Base-by-base conservation (phyloP, 495 filamentous ascomycete genomes). In the Aspergillus kassunensis region DNA sequence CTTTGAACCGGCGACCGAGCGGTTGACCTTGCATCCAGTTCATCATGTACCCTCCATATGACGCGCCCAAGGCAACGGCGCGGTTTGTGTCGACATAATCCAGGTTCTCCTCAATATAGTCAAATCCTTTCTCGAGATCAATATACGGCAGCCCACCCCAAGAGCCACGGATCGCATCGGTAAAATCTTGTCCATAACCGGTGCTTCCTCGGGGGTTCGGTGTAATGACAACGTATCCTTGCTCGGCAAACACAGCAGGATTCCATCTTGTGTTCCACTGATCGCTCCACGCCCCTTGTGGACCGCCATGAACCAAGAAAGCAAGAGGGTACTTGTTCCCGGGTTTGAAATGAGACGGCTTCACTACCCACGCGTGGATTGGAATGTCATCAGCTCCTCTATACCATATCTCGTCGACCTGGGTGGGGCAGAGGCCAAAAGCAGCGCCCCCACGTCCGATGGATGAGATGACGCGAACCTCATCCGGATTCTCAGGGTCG, bases 261-360 rank as follows among this genome's bases (percentile, higher is more conserved):
- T 97, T 97, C 91, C 91, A 96, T 13, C 91, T 76, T 1, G 88
- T 95, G 53, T 80, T 86, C 91, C 91, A 96, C 24, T 80, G 70
- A 61, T 95, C 88, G 6, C 75, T 78, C 89, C 90, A 95, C 1
- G 88, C 84, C 6, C 87, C 86, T 62, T 96, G 90, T 0, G 91
- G 91, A 0, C 91, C 91, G 44, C 91, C 91, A 56, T 97, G 91
- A 42, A 97, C 88, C 33, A 95, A 61, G 55, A 90, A 90, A 2
- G 85, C 83, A 27, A 97, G 69, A 0, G 90, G 91, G 63, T 95
- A 96, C 56, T 85, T 88, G 63, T 88, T 77, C 11, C 70, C 70
- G 6, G 80, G 66, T 61, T 89, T 80, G 62, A 93, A 96, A 57
- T 80, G 68, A 1, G 88, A 90, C 1, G 91, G 91, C 59, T 87